Evolutionary conservation across 2,329 filamentous ascomycete species (phyloP), one percentile per base, ranked within the genome.

Genomic region (Hypoxylon sp.): DNA sequence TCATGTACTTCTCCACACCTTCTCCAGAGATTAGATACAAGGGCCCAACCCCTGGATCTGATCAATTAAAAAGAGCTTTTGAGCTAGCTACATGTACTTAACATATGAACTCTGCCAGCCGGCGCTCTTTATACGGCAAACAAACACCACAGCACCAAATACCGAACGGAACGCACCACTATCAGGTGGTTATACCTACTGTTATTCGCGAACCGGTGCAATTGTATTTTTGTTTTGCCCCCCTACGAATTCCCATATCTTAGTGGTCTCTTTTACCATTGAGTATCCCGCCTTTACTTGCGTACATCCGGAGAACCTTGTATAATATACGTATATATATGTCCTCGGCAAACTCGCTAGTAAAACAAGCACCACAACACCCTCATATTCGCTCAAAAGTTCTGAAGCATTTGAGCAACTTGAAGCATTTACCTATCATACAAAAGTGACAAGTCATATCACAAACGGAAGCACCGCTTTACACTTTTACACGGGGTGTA

Each of bases 1-100:
- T n/a, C n/a, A n/a, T n/a, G n/a, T n/a, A 52, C 21, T 68, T 60
- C 65, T 62, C 65, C 61, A 68, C 59, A 68, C 55, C 58, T 68
- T 70, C 65, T 70, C 65, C 61, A 70, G 58, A 65, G 61, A 67
- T 68, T 64, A 67, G 23, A 28, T 62, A 51, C 62, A 49, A 52
- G 30, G 25, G 3, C 38, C 38, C 6, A 30, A 13, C 53, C 56
- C 49, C 46, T 63, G 46, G 55, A 53, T 69, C 46, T 53, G 48
- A 63, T 62, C 58, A 63, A 68, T 63, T 17, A 53, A 55, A 61
- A 32, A 51, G 50, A 56, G 55, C 43, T 34, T 53, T 51, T 52
- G 21, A 53, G 53, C 50, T 68, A 62, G 62, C 55, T 65, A 62
- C 50, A 61, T 45, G 57, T 25, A 13, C 41, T 34, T 3, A 66